Conservation (phyloP, 306 rosid genomes). For the Begonia masoniana region DNA sequence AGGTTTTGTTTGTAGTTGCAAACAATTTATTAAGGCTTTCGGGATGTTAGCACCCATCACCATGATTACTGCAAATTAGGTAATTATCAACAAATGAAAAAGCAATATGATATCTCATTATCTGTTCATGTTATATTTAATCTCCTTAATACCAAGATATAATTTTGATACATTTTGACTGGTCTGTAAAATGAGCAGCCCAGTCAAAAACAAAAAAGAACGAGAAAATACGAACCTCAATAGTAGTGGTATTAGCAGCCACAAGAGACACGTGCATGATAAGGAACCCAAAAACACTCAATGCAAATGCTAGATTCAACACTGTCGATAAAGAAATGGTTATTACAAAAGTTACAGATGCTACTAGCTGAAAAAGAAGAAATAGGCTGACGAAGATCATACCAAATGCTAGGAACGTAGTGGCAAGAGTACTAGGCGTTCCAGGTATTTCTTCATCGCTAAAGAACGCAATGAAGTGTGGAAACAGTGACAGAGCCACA, state of each 20-base stretch:
- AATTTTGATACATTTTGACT: too few species aligned
- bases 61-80: too few species aligned
- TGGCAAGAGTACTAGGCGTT: conserved; percentile 91
- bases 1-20: too few species aligned
- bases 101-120: too few species aligned
- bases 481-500: conserved; percentile 75
- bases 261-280: conserved; percentile 91
- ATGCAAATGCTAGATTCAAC: conserved; percentile 83
- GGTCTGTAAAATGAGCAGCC: too few species aligned
- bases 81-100: too few species aligned
- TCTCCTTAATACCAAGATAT: too few species aligned
- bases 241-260: conserved; percentile 79
- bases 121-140: too few species aligned
- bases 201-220: too few species aligned
- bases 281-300: conserved; percentile 91
- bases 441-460: conserved; percentile 95
- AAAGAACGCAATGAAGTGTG: conserved; percentile 81
- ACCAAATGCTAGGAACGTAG: conserved; percentile 98
- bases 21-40: too few species aligned
- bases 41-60: too few species aligned
- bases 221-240: conserved; percentile 47
- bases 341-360: conserved; percentile 15
- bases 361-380: conserved; percentile 6
- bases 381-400: conserved; percentile 12
- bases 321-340: conserved; percentile 33